These are phyloP conservation scores for Termitomyces sp. DNA, from an alignment of 768 basidiomycete species.

Conservation along the genomic window DNA sequence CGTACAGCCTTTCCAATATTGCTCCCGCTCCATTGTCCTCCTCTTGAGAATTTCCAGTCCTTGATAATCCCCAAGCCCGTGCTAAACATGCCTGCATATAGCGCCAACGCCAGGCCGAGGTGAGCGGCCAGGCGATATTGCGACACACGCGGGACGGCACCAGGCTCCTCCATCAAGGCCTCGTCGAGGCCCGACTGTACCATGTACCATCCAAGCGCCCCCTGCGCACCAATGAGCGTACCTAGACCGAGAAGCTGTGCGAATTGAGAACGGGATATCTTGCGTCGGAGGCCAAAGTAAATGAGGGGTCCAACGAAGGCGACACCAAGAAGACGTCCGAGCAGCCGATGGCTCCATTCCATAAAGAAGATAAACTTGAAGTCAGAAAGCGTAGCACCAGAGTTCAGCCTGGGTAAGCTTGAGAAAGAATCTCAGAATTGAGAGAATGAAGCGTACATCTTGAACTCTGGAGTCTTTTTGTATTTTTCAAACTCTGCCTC, in stretches of 20 bases:
- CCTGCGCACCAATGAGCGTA: slow-evolving; percentile 85
- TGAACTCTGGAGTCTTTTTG: slow-evolving; percentile 92
- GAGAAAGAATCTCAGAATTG: neutral
- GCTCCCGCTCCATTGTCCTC: slow-evolving; percentile 56
- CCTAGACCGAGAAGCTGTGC: slow-evolving; percentile 69
- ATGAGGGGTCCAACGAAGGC: slow-evolving; percentile 80
- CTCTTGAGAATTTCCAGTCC: slow-evolving; percentile 72
- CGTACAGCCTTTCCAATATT: slow-evolving; percentile 32
- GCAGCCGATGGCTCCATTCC: slow-evolving; percentile 96
- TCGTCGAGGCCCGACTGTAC: slow-evolving; percentile 94
- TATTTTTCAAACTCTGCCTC: slow-evolving; percentile 89
- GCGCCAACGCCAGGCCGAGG: slow-evolving; percentile 82
- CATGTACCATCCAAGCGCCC: slow-evolving; percentile 98
- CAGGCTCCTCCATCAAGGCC: slow-evolving; percentile 72
- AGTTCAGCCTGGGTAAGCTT: slow-evolving; percentile 64
- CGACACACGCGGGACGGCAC: slow-evolving; percentile 89
- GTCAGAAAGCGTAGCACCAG: slow-evolving; percentile 79
- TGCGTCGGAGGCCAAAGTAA: slow-evolving; percentile 73
- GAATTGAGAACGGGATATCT: slow-evolving; percentile 61
- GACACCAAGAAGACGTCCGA: slow-evolving; percentile 83
- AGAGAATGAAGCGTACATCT: slow-evolving; percentile 58
- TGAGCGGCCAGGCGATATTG: slow-evolving; percentile 97
- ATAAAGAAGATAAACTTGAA: slow-evolving; percentile 97
- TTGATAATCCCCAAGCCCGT: slow-evolving; percentile 71
- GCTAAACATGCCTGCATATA: slow-evolving; percentile 93